phyloP scores from a whole-genome alignment of 192 early-diverging fungal genomes.

The Martensiomyces pterosporus region DNA sequence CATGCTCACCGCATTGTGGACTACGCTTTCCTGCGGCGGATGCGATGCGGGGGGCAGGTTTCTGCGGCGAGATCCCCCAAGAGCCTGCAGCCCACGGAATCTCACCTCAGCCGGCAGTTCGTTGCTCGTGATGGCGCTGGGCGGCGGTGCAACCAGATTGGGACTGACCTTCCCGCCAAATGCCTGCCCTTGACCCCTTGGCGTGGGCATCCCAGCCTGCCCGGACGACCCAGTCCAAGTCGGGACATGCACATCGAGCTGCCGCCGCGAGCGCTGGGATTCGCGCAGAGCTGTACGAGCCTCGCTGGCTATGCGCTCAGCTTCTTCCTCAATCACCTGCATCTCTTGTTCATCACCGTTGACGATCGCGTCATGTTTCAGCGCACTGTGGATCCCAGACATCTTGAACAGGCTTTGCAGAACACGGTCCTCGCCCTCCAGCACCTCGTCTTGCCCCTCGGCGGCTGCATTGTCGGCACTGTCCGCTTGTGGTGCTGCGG shows the following conservation, averaged over 20 bases:
- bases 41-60: not conserved
- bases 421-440: conserved; percentile 64
- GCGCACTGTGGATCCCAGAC: conserved; percentile 81
- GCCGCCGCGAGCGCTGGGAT: conserved; percentile 61
- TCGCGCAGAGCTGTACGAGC: conserved; percentile 73
- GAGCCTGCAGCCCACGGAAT: conserved; percentile 8
- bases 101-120: conserved; percentile 7
- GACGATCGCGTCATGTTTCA: conserved; percentile 91
- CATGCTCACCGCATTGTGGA: not conserved
- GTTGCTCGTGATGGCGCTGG: conserved; percentile 19
- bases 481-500: too few species aligned
- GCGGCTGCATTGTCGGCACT: conserved; percentile 10
- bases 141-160: conserved; percentile 35
- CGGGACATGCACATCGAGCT: conserved; percentile 63
- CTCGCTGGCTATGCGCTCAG: conserved; percentile 69
- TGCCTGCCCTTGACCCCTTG: not conserved
- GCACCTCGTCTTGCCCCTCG: conserved; percentile 4
- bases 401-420: conserved; percentile 76
- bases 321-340: conserved; percentile 74
- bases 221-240: conserved; percentile 92
- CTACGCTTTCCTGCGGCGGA: not conserved
- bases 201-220: conserved; percentile 28
- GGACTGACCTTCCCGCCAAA: not conserved
- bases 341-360: conserved; percentile 59
- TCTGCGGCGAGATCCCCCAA: conserved; percentile 15